These are phyloP conservation scores for Lodderomyces elongisporus DNA, from an alignment of 1,139 yeast genomes.

Conservation along the genomic window DNA sequence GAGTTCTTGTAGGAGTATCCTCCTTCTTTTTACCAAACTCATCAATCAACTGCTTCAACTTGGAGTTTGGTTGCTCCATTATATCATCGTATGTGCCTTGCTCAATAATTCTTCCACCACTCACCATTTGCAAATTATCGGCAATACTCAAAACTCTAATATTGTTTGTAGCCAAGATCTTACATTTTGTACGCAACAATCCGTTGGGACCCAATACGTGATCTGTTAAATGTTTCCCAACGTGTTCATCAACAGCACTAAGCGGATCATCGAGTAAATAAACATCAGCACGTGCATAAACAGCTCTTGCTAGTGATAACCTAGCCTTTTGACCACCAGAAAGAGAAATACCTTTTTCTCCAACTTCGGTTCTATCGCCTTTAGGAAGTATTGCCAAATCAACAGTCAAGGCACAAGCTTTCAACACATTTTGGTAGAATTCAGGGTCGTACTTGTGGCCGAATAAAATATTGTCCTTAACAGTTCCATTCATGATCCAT, in stretches of 20 bases:
- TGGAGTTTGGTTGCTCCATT: conserved; percentile 48
- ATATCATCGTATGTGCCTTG: conserved; percentile 65
- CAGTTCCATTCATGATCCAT: conserved; percentile 53
- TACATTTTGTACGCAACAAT: conserved; percentile 68
- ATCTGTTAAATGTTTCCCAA: conserved; percentile 29
- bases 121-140: conserved; percentile 64
- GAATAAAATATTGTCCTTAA: conserved; percentile 35
- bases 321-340: conserved; percentile 42
- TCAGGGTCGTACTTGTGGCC: conserved; percentile 27
- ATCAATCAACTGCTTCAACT: conserved; percentile 56
- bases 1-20: conserved; percentile 10
- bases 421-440: conserved; percentile 27
- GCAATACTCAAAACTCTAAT: conserved; percentile 82
- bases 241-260: conserved; percentile 36
- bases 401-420: conserved; percentile 34
- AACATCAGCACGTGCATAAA: conserved; percentile 35
- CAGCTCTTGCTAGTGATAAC: conserved; percentile 35
- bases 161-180: conserved; percentile 82
- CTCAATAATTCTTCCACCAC: conserved; percentile 74
- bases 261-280: conserved; percentile 32
- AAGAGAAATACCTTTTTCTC: conserved; percentile 39
- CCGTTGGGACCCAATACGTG: conserved; percentile 73
- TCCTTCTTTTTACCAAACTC: conserved; percentile 66
- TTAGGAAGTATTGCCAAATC: conserved; percentile 32
- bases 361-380: conserved; percentile 36